phyloP scores from a whole-genome alignment of 2,329 filamentous ascomycete genomes.

The Alternaria rosae region DNA sequence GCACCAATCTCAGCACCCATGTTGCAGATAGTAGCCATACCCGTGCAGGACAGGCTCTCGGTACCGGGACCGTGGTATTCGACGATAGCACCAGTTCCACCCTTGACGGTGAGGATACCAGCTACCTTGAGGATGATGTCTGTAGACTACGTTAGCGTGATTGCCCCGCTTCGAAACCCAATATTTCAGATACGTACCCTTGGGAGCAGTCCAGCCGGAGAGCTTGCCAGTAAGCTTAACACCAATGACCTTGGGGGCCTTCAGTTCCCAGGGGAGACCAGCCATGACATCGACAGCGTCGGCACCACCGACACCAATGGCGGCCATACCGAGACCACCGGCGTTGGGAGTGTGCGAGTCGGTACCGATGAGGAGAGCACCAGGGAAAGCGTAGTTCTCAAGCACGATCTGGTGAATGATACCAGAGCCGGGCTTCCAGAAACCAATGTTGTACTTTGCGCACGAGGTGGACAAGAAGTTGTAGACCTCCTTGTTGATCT shows the following conservation, averaged over 20 bases:
- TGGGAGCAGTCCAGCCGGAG: constrained; percentile 90
- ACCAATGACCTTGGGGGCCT: constrained; percentile 97
- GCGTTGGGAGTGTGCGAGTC: constrained; percentile 98
- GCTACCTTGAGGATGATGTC: constrained; percentile 98
- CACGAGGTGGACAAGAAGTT: constrained; percentile 93
- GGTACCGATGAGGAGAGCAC: constrained; percentile 96
- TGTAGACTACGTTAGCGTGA: constrained; percentile 45
- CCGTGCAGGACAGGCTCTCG: constrained; percentile 77
- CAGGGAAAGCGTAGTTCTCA: constrained; percentile 99
- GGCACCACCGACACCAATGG: constrained; percentile 96
- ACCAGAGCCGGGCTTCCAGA: constrained; percentile 98
- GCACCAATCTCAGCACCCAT: constrained; percentile 70
- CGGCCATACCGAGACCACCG: constrained; percentile 92
- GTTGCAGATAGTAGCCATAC: constrained; percentile 79
- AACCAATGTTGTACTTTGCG: constrained; percentile 99
- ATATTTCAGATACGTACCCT: constrained; percentile 67
- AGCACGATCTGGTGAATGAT: constrained; percentile 99
- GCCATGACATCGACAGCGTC: constrained; percentile 99
- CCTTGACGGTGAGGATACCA: constrained; percentile 96
- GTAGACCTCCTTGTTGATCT: constrained; percentile 99
- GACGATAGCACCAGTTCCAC: constrained; percentile 90
- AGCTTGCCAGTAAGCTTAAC: constrained; percentile 90
- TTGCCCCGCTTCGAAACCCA: constrained; percentile 8
- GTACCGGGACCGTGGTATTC: constrained; percentile 80
- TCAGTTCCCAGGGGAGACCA: constrained; percentile 95